Evolutionary conservation across 2,329 filamentous ascomycete genomes (phyloP), one percentile per base, ranked within the genome.

Genomic region (Cladosporium oxysporum): DNA sequence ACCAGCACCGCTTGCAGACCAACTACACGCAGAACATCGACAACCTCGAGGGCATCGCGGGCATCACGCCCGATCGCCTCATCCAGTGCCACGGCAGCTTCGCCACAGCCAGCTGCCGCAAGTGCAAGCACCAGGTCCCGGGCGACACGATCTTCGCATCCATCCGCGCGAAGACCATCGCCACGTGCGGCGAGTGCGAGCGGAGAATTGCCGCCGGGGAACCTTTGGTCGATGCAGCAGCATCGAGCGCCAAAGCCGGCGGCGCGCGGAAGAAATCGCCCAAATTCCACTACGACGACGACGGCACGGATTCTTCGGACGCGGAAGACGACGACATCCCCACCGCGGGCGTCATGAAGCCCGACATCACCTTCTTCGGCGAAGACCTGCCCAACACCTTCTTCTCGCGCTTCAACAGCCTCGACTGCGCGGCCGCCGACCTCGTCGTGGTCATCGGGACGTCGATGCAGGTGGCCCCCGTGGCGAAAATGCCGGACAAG

Each of bases 11-110:
- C 78, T 86, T 99, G 7, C 86, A 97, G 67, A 98, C 93, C 50
- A 97, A 98, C 80, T 99, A 97, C 81, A 96, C 95, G 0, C 95
- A 99, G 77, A 99, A 99, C 78, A 98, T 99, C 74, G 95, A 99
- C 82, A 73, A 70, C 47, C 88, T 97, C 61, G 94, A 99, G 78
- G 86, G 89, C 68, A 89, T 91, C 73, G 94, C 94, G 0, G 95
- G 95, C 26, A 91, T 99, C 67, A 80, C 83, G 26, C 85, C 87
- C 1, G 89, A 91, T 37, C 96, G 95, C 75, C 85, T 98, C 21
- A 90, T 99, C 31, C 94, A 99, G 79, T 98, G 95, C 76, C 95
- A 99, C 76, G 95, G 95, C 67, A 97, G 92, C 7, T 98, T 97
- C 81, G 93, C 93, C 52, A 96, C 91, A 0, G 95, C 95, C 26